Base-by-base conservation (phyloP, 2,329 filamentous ascomycete species). In the Triangularia setosa region DNA sequence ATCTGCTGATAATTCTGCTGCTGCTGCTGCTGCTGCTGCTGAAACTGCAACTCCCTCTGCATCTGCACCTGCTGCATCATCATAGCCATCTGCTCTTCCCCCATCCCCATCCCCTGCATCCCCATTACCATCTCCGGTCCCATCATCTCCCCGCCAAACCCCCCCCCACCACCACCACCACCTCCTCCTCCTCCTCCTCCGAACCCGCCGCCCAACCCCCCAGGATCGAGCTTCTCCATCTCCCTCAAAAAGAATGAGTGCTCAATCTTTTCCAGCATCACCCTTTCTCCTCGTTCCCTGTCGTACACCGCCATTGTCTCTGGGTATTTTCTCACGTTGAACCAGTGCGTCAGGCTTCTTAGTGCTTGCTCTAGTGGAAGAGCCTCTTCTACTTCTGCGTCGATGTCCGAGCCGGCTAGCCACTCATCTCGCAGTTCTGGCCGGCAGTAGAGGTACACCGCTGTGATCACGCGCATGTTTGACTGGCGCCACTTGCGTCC, bases 381-480 rank as follows among this genome's bases (percentile, higher is more conserved):
- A 14, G 93, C 92, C 74, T 96, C 92, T 73, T 98, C 95, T 1
- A 98, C 93, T 70, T 97, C 94, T 0, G 90, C 91, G 72, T 99
- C 95, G 1, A 98, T 88, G 74, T 97, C 93, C 65, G 90, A 90
- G 4, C 94, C 94, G 0, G 91, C 88, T 0, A 98, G 83, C 94
- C 95, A 98, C 78, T 97, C 95, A 73, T 99, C 95, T 28, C 94
- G 85, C 55, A 99, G 83, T 75, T 98, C 94, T 0, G 94, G 94
- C 7, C 93, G 85, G 73, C 94, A 97, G 78, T 97, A 92, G 58
- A 99, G 82, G 76, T 97, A 99, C 1, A 99, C 92, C 3, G 93
- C 93, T 0, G 95, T 99, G 74, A 99, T 99, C 73, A 98, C 93
- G 62, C 94, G 91, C 95, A 99, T 99, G 77, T 99, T 98, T 71